Evolutionary conservation across 805 yeast species (phyloP).

Genomic region (Candida quercuum): DNA sequence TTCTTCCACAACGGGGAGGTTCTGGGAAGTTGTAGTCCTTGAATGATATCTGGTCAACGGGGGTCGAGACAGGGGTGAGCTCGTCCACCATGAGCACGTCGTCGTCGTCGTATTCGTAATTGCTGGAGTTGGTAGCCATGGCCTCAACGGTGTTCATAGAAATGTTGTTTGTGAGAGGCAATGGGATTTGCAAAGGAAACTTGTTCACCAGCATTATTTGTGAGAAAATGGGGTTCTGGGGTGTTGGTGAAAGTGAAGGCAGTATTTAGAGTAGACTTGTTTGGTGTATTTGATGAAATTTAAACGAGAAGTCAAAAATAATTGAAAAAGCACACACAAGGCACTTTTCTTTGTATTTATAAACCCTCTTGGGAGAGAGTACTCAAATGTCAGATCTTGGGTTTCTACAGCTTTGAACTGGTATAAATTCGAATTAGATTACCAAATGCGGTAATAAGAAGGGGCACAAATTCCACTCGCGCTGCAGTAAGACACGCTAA

Average conservation of each 20-base stretch:
- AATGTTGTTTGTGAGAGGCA: not conserved
- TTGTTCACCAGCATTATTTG: not conserved
- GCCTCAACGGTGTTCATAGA: not conserved
- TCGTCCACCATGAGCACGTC: not conserved
- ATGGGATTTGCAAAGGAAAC: not conserved
- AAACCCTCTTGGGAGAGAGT: no score
- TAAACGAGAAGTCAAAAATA: no score
- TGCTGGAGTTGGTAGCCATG: not conserved
- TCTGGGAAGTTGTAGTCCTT: conserved; percentile 1
- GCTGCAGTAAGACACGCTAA: not conserved
- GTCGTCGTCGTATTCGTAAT: not conserved
- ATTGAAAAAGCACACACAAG: not conserved
- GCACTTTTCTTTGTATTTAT: not conserved
- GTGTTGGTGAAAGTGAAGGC: no score
- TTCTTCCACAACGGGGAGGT: conserved; percentile 1
- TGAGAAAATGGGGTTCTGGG: no score
- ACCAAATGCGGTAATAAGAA: no score
- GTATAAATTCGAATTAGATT: no score
- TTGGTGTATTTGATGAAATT: no score
- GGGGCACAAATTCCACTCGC: no score
- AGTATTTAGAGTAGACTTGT: not conserved
- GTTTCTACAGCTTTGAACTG: no score
- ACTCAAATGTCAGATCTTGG: no score
- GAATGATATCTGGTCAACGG: not conserved
- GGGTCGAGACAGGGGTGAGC: not conserved